Evolutionary conservation across 805 yeast species (phyloP), one percentile per base, ranked within the genome.

Genomic region (Kodamaea kaohsiungensis): DNA sequence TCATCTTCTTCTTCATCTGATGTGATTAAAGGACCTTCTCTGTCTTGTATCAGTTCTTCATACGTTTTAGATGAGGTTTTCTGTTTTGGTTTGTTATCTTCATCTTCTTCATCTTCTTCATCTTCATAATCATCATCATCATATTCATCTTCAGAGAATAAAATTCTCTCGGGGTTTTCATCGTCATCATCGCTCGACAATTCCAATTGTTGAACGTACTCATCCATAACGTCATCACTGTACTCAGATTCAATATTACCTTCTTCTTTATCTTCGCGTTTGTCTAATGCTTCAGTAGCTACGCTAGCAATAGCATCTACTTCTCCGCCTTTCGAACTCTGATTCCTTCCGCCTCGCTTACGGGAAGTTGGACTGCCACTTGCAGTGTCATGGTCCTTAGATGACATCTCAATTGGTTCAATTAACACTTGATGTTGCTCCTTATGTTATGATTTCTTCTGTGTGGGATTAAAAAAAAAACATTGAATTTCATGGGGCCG

Each of bases 1-100:
- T 70, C 62, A 33, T 66, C 70, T 40, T 54, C 55, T 6, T 63
- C 67, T 38, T 65, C 68, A 39, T 65, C 69, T 18, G 63, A 60
- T 13, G 65, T 57, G 48, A 63, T 58, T 1, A 60, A 49, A n/a
- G 45, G 45, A 17, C 45, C 19, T 17, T 40, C 45, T 17, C 19
- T 12, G 7, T 12, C 13, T 17, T 40, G 7, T 7, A 40, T 16
- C n/a, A 12, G 45, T 22, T 40, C 45, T 5, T 25, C 25, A 30
- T 30, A 30, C 8, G 35, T 8, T 30, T 30, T 30, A 5, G 35
- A 5, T 4, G 5, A 8, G 3, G 10, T 12, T 30, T 5, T 8
- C 13, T 30, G 35, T 30, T 5, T 30, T 5, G 13, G 13, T 22
- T 69, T 61, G 8, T 58, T 12, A 8, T 13, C 19, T 39, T 39